phyloP scores from a whole-genome alignment of 129 eudicot genomes.

The Glebionis coronaria region DNA sequence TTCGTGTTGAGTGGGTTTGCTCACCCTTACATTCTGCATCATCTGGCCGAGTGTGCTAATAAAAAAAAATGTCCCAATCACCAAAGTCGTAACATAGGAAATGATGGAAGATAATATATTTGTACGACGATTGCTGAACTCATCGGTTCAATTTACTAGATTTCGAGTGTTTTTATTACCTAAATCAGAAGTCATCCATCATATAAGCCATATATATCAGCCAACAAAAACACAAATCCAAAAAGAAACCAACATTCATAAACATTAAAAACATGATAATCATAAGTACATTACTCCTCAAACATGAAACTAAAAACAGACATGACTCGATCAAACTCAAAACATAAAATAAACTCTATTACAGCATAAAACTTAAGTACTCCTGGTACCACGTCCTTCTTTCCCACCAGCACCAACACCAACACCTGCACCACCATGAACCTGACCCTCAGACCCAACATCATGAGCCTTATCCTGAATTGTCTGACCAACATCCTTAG shows the following conservation, averaged over 20 bases:
- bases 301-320: constrained; percentile 19
- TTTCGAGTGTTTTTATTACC: no score
- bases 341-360: constrained; percentile 16
- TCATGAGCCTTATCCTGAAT: constrained; percentile 57
- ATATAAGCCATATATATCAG: no score
- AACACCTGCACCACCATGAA: constrained; percentile 29
- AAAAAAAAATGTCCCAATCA: no score
- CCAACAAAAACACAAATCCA: no score
- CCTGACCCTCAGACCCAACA: constrained; percentile 37
- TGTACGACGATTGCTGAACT: no score
- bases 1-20: no score
- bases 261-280: constrained; percentile 9
- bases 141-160: no score
- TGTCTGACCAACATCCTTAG: constrained; percentile 61
- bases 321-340: neutral
- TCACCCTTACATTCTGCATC: no score
- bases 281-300: constrained; percentile 19
- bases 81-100: no score
- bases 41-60: no score
- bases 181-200: no score
- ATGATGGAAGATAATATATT: no score
- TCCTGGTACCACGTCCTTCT: constrained; percentile 37
- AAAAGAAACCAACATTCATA: constrained; percentile 9
- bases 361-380: constrained; percentile 7
- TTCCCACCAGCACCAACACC: constrained; percentile 26